A percentile compares a stretch with the other conserved stretches of the same genome.
Conservation (phyloP, 495 filamentous ascomycete species). For the Penicillium angulare region DNA sequence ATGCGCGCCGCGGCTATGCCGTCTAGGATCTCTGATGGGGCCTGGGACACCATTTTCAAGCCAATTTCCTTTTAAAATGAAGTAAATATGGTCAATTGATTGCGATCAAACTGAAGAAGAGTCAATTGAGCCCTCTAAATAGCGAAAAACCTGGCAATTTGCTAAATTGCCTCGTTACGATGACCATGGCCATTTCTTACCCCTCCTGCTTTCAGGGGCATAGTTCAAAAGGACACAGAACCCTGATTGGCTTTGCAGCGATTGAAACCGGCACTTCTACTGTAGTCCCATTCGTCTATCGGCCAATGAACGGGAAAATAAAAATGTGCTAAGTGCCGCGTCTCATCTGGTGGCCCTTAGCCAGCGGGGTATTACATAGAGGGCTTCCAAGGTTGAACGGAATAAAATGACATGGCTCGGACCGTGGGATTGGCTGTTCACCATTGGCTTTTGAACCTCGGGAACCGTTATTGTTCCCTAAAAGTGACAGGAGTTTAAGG, state of each 20-base stretch:
- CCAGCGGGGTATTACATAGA: no score
- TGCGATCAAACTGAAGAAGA: no score
- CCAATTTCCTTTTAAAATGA: no score
- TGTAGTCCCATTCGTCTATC: neutral
- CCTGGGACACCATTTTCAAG: neutral
- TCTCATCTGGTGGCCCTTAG: neutral
- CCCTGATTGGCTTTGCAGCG: neutral
- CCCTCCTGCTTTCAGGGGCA: neutral
- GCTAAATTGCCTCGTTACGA: neutral
- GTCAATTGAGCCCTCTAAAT: neutral
- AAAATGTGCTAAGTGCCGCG: neutral
- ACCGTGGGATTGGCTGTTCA: no score
- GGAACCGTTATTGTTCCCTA: no score
- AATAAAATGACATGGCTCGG: no score
- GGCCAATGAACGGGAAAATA: neutral
- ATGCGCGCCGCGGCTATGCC: conserved; percentile 9
- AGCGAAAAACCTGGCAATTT: neutral
- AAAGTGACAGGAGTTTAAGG: no score
- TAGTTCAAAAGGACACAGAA: neutral
- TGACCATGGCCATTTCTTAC: neutral
- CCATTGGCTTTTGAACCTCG: no score
- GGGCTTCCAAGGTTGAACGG: no score
- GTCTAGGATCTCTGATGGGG: conserved; percentile 5
- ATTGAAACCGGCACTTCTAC: neutral
- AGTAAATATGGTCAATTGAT: no score